Base-by-base conservation (phyloP, 768 basidiomycete genomes). In the Leccinum disarticulatum region DNA sequence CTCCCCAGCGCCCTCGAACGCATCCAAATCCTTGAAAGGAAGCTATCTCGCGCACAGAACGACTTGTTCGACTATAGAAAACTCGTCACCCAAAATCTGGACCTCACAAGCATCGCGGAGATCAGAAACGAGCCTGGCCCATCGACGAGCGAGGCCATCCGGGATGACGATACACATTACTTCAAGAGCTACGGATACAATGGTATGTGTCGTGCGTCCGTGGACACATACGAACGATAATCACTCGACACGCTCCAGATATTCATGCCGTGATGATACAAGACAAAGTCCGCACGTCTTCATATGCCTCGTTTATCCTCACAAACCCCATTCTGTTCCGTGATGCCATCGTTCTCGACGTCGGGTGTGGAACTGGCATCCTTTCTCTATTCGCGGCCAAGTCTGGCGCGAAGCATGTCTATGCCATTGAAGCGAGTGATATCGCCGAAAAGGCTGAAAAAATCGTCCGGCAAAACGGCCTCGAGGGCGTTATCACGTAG, bases 251-350 rank as follows among this genome's bases (percentile, higher is more conserved):
- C 9, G 6, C 28, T 33, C 41, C 51, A 95, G 93, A 97, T 64
- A 95, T 97, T 53, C 96, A 98, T 70, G 91, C 94, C 31, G 84
- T 93, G 61, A 98, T 98, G 96, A 90, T 98, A 58, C 90, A 93
- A 68, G 96, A 98, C 71, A 89, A 89, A 78, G 91, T 95, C 52
- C 84, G 96, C 56, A 98, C 96, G 2, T 87, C 95, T 25, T 88
- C 93, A 1, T 98, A 98, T 72, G 93, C 93, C 11, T 83, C 88
- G 19, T 98, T 92, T 75, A 95, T 98, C 72, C 78, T 95, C 28
- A 85, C 83, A 6, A 95, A 89, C 70, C 89, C 93, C 1, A 70
- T 79, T 6, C 75, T 95, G 13, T 97, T 98, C 79, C 83, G 84
- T 57, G 90, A 87, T 63, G 91, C 93, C 17, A 74, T 88, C 53